A percentile compares a stretch with the other conserved stretches of the same genome.
phyloP scores from a whole-genome alignment of 2,329 filamentous ascomycete genomes.

The Colletotrichum zoysiae region DNA sequence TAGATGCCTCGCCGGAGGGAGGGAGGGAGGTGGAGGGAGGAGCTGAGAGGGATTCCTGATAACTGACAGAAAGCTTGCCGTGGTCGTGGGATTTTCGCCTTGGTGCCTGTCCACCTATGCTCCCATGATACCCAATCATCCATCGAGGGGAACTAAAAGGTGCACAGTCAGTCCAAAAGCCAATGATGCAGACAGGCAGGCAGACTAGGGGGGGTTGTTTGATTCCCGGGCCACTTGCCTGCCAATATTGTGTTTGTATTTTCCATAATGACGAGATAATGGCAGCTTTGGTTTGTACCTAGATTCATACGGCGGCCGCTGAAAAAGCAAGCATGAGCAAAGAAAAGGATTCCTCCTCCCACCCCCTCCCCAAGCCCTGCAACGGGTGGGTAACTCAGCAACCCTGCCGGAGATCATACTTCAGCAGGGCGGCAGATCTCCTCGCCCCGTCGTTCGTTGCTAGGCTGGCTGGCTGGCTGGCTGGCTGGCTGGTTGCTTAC shows the following conservation, averaged over 20 bases:
- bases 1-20: not conserved
- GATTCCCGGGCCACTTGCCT: not conserved
- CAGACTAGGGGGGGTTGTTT: conserved; percentile 8
- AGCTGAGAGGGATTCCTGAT: not conserved
- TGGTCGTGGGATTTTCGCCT: not conserved
- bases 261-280: conserved; percentile 25
- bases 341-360: not conserved
- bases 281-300: conserved; percentile 29
- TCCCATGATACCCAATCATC: conserved; percentile 18
- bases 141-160: conserved; percentile 16
- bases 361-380: not conserved
- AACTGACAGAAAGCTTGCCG: conserved; percentile 14
- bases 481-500: not conserved
- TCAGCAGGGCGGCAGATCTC: not conserved
- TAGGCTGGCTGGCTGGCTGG: too few species aligned
- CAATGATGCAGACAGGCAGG: not conserved
- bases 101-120: not conserved
- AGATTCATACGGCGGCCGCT: conserved; percentile 24
- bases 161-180: conserved; percentile 8
- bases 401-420: conserved; percentile 16
- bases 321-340: conserved; percentile 31
- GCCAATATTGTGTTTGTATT: not conserved
- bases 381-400: not conserved
- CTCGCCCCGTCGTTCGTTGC: not conserved
- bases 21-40: not conserved